Evolutionary conservation across 1,284 basidiomycete species (phyloP).

Genomic region (Ganoderma boninense): DNA sequence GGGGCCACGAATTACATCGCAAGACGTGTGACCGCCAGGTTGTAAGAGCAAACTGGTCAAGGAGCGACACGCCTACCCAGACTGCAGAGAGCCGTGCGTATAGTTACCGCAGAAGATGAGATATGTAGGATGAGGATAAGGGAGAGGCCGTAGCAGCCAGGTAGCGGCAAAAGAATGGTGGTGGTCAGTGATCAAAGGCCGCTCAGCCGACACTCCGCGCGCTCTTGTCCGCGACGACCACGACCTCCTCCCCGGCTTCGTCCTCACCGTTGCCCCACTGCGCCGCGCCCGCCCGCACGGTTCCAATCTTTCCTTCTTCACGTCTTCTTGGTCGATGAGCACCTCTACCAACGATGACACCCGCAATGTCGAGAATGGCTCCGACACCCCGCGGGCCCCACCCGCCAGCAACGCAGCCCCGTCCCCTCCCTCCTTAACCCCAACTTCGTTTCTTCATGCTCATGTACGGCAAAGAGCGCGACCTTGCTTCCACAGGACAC

Average conservation of each 20-base stretch:
- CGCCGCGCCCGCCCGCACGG: background rate
- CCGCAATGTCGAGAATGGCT: slow-evolving; percentile 29
- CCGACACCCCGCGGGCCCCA: slow-evolving; percentile 16
- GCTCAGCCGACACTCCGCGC: background rate
- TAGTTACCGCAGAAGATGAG: too few relatives aligned
- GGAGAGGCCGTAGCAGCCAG: background rate
- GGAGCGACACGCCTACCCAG: too few relatives aligned
- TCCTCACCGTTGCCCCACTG: background rate
- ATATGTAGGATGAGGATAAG: too few relatives aligned
- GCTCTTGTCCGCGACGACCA: background rate
- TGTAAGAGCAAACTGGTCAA: too few relatives aligned
- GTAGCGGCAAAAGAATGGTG: too few relatives aligned
- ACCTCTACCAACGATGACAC: slow-evolving; percentile 20
- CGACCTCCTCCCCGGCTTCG: background rate
- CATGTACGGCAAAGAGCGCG: slow-evolving; percentile 70
- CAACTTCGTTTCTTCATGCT: slow-evolving; percentile 79
- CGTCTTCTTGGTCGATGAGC: slow-evolving; percentile 17
- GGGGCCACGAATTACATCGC: too few relatives aligned
- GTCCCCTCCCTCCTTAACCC: slow-evolving; percentile 79
- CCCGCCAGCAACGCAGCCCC: slow-evolving; percentile 56
- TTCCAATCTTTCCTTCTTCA: background rate
- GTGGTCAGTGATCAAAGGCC: too few relatives aligned
- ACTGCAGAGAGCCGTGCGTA: too few relatives aligned
- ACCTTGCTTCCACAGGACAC: slow-evolving; percentile 59
- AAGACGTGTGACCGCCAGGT: too few relatives aligned